Conservation (phyloP, 345 rosid species). For the Citrus glauca region DNA sequence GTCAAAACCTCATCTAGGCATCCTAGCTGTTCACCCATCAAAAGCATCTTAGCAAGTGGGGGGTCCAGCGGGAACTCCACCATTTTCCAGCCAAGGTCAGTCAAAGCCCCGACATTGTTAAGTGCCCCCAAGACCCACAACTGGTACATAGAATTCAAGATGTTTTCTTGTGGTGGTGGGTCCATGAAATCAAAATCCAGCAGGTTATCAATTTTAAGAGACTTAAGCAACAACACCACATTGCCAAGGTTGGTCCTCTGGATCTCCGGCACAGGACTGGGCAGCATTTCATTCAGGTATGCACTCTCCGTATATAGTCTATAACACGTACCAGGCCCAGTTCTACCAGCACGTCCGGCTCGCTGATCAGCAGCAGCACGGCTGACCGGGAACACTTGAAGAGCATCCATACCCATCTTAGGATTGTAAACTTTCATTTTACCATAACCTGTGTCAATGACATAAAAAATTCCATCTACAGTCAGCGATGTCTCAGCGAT, state of each 20-base stretch:
- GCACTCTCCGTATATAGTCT: conserved; percentile 93
- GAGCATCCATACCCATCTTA: conserved; percentile 99
- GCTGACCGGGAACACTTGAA: conserved; percentile 93
- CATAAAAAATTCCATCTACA: conserved; percentile 90
- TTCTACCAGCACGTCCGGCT: conserved; percentile 98
- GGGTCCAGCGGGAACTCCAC: conserved; percentile 98
- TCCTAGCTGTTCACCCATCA: conserved; percentile 79
- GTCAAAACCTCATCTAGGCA: conserved; percentile 94
- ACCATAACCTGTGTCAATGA: conserved; percentile 92
- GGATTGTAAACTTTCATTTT: conserved; percentile 99
- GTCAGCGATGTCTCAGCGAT: conserved; percentile 98
- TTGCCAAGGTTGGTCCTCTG: conserved; percentile 97
- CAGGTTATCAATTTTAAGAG: conserved; percentile 82
- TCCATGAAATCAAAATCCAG: conserved; percentile 98
- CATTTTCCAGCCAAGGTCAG: conserved; percentile 98
- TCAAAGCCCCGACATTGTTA: conserved; percentile 79
- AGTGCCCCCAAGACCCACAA: conserved; percentile 97
- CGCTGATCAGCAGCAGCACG: conserved; percentile 98
- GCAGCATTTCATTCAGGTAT: conserved; percentile 78
- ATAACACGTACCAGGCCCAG: conserved; percentile 98
- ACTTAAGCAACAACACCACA: conserved; percentile 89
- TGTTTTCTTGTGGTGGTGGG: conserved; percentile 98
- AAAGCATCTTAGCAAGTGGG: conserved; percentile 96
- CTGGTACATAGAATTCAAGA: conserved; percentile 97
- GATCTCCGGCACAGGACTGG: conserved; percentile 95